Evolutionary conservation across 441 rosid species (phyloP).

Genomic region (Erodium texanum): DNA sequence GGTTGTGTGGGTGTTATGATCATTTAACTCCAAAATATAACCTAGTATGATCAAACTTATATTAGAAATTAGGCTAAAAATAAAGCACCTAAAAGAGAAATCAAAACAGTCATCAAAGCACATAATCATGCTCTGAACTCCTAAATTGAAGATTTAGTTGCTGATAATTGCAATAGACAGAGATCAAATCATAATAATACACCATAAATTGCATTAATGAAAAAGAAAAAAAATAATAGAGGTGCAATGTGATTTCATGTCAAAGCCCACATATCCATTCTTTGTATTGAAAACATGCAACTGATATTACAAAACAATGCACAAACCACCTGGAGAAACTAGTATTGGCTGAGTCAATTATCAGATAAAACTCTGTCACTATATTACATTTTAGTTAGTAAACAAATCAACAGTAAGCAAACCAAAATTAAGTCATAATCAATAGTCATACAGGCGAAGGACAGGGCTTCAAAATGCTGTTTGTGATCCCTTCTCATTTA

Average conservation of each 20-base stretch:
- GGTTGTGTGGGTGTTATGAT: too few species aligned
- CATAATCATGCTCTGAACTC: too few species aligned
- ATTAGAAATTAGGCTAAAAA: too few species aligned
- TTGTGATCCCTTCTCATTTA: not conserved
- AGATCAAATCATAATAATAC: too few species aligned
- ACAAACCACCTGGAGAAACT: not conserved
- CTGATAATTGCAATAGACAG: too few species aligned
- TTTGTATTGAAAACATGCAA: not conserved
- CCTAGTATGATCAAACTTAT: too few species aligned
- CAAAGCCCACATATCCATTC: constrained; percentile 1
- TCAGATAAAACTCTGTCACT: not conserved
- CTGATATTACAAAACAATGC: not conserved
- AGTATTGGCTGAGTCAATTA: not conserved
- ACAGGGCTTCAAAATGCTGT: not conserved
- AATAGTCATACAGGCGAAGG: not conserved
- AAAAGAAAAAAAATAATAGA: too few species aligned
- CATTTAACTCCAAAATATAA: too few species aligned
- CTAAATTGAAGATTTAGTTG: too few species aligned
- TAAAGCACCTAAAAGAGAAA: too few species aligned
- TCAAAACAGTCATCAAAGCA: too few species aligned
- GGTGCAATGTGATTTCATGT: not conserved
- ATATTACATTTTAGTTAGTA: constrained; percentile 5
- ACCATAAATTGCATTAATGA: too few species aligned
- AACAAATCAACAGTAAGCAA: not conserved
- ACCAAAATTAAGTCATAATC: not conserved